Percentiles rank a stretch among this genome's conserved stretches.
Conservation (phyloP, 2,329 filamentous ascomycete genomes). For the Sordariomycetes sp. region DNA sequence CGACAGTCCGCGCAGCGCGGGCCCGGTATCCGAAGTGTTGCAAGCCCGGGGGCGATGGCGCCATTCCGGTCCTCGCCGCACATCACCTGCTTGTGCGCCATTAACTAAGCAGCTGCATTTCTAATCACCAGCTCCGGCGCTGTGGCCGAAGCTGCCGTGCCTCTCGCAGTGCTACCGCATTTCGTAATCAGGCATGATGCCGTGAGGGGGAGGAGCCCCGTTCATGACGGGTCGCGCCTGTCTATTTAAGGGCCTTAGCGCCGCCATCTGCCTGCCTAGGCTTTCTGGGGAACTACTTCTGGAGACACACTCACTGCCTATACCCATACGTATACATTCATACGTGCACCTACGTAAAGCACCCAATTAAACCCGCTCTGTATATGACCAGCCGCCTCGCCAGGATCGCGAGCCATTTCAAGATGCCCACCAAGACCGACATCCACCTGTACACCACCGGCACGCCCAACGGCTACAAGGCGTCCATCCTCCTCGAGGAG, state of each 20-base stretch:
- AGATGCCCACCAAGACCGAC: constrained; percentile 39
- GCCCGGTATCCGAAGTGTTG: no score
- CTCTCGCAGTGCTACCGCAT: not conserved
- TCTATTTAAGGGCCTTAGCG: not conserved
- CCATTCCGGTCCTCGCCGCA: no score
- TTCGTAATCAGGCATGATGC: not conserved
- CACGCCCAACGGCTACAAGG: constrained; percentile 86
- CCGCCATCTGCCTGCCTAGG: not conserved
- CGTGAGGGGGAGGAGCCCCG: not conserved
- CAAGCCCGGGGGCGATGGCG: no score
- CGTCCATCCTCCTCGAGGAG: constrained; percentile 79
- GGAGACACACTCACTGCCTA: not conserved
- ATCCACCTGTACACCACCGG: constrained; percentile 74
- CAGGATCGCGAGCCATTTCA: constrained; percentile 13
- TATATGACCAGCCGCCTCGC: constrained; percentile 2
- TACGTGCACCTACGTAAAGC: not conserved
- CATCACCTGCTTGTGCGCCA: no score
- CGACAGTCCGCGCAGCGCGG: no score
- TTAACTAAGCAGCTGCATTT: no score
- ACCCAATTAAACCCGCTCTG: not conserved
- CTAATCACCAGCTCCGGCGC: no score
- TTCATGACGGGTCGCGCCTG: not conserved
- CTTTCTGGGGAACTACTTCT: not conserved
- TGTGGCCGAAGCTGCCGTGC: no score
- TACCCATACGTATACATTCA: not conserved